Base-by-base conservation (phyloP, 2,329 filamentous ascomycete genomes). In the Elsinoe arachidis region DNA sequence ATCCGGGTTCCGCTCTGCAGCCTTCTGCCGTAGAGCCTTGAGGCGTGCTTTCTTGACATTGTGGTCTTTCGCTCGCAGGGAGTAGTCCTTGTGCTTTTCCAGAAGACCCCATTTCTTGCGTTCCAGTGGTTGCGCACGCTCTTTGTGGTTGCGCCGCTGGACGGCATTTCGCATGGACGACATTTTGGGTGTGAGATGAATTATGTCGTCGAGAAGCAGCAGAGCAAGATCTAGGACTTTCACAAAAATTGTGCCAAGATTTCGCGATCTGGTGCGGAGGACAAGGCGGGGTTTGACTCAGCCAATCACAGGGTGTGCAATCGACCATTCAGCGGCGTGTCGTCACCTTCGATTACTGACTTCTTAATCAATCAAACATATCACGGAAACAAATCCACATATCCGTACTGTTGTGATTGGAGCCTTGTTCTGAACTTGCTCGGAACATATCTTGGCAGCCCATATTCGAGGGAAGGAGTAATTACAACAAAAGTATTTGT, bases 51-150 rank as follows among this genome's bases (percentile, higher is more conserved):
- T 80, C 69, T 86, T 86, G 56, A 72, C 67, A 64, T 82, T 82
- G 74, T 83, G 82, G 71, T 85, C 82, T 68, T 77, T 75, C 15
- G 83, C 83, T 55, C 83, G 81, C 58, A 85, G 79, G 60, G 80
- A 79, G 74, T 86, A 86, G 72, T 86, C 83, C 76, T 96, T 96
- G 80, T 93, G 88, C 76, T 99, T 97, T 73, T 97, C 93, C 61
- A 97, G 84, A 19, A 97, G 81, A 62, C 93, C 93, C 74, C 90
- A 90, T 76, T 89, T 89, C 63, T 85, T 78, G 55, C 93, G 88
- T 69, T 91, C 88, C 62, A 83, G 73, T 39, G 91, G 88, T 72
- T 97, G 93, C 35, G 88, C 88, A 66, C 93, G 86, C 79, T 97
- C 93, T 65, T 86, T 83, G 74, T 97, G 92, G 64, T 90, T 86